These are phyloP conservation scores for Fagopyrum homotropicum DNA, from an alignment of 148 eudicot species.

Conservation along the genomic window DNA sequence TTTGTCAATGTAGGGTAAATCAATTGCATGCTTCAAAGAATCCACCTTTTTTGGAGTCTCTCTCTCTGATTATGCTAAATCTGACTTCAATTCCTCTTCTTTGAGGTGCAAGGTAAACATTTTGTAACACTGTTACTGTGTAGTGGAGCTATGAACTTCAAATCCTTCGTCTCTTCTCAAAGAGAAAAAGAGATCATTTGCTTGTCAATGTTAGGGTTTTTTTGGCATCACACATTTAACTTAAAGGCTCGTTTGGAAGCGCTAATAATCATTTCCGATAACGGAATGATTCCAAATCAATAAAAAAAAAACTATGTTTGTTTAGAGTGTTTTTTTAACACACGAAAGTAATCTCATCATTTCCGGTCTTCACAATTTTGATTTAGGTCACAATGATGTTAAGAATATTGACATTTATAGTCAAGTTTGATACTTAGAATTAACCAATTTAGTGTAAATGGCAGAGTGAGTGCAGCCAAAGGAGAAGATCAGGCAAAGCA, in stretches of 20 bases:
- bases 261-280: no score
- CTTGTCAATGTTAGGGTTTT: neutral
- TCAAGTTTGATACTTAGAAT: no score
- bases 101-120: conserved; percentile 33
- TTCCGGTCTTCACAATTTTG: neutral
- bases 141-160: neutral
- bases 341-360: no score
- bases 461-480: conserved; percentile 29
- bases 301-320: no score
- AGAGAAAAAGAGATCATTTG: neutral
- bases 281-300: no score
- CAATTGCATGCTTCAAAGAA: conserved; percentile 30
- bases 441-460: neutral
- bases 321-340: no score
- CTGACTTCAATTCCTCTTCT: conserved; percentile 27
- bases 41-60: conserved; percentile 38
- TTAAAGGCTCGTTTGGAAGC: no score
- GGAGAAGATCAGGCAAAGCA: conserved; percentile 24
- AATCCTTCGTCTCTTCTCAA: neutral
- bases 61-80: conserved; percentile 29
- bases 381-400: no score
- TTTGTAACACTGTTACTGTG: neutral
- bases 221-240: neutral
- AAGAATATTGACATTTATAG: no score
- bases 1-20: conserved; percentile 29